Evolutionary conservation across 2,329 filamentous ascomycete genomes (phyloP), one percentile per base, ranked within the genome.

Genomic region (Fusarium udum): DNA sequence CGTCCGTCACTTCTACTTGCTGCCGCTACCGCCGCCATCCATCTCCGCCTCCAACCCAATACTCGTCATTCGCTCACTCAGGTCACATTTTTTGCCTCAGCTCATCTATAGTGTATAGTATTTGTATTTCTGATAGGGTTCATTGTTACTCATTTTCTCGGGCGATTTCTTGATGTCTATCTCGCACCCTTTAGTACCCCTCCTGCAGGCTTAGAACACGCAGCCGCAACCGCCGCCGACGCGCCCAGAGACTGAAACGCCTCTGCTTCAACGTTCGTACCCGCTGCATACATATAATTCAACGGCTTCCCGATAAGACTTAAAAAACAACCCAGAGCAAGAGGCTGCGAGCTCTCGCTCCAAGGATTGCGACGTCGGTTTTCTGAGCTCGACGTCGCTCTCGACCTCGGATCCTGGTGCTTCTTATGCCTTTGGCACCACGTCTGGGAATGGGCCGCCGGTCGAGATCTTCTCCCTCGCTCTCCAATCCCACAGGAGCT

Each of bases 401-500:
- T 68, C 66, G 64, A 66, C 72, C 77, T 69, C 67, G 73, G 74
- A 69, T 71, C 72, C 69, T 58, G 61, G 71, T 57, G 63, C 71
- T 48, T 70, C 64, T 69, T 62, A 79, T 79, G 77, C 77, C 77
- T 73, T 75, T 61, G 71, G 75, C 72, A 75, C 60, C 72, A 71
- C 76, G 70, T 67, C 63, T 76, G 74, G 77, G 77, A 76, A 79
- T 79, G 77, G 76, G 76, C 68, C 74, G 65, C 66, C 71, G 69
- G 59, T 77, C 77, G 62, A 77, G 68, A 75, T 75, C 75, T 52
- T 76, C 78, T 64, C 72, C 75, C 52, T 69, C 76, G 63, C 74
- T 78, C 83, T 84, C 85, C 78, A 77, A 80, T 81, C 81, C 84
- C 77, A 81, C 82, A 76, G 78, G 82, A 79, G 81, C 80, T 78